phyloP scores from a whole-genome alignment of 2,329 filamentous ascomycete genomes.

The Colletotrichum costaricense region DNA sequence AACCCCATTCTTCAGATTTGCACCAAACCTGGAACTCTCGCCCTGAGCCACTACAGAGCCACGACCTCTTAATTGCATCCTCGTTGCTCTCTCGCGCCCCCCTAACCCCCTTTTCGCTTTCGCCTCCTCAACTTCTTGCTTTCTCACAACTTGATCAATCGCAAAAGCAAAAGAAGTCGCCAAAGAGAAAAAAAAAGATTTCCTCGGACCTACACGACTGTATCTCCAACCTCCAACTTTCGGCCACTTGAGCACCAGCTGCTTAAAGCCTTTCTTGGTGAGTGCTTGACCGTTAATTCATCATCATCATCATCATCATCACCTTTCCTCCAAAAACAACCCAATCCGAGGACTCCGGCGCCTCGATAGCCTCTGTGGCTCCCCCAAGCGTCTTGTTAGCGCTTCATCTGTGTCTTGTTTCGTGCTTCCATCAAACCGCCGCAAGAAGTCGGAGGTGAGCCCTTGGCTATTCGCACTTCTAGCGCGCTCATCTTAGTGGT shows the following conservation, averaged over 20 bases:
- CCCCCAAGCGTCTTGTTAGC: slow-evolving; percentile 28
- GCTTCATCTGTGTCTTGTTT: slow-evolving; percentile 13
- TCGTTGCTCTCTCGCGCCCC: neutral
- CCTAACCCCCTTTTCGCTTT: neutral
- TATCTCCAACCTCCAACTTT: neutral
- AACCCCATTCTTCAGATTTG: slow-evolving; percentile 11
- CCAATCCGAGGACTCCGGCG: slow-evolving; percentile 27
- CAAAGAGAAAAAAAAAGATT: neutral
- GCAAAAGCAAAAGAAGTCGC: neutral
- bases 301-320: slow-evolving; percentile 3
- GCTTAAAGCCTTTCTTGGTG: slow-evolving; percentile 15
- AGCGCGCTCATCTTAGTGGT: slow-evolving; percentile 27
- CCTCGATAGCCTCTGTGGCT: slow-evolving; percentile 14
- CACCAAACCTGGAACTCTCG: neutral
- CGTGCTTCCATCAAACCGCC: slow-evolving; percentile 23
- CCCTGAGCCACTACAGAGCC: slow-evolving; percentile 13
- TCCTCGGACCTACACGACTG: neutral
- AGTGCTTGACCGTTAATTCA: slow-evolving; percentile 30
- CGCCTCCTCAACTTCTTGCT: neutral
- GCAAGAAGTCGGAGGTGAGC: slow-evolving; percentile 4
- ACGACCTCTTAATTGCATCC: neutral
- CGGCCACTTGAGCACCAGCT: slow-evolving; percentile 1
- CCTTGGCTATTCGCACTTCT: slow-evolving; percentile 12
- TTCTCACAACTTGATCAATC: neutral
- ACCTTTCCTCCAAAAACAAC: slow-evolving; percentile 13